phyloP scores from a whole-genome alignment of 768 basidiomycete species.

The Serendipita sp. region DNA sequence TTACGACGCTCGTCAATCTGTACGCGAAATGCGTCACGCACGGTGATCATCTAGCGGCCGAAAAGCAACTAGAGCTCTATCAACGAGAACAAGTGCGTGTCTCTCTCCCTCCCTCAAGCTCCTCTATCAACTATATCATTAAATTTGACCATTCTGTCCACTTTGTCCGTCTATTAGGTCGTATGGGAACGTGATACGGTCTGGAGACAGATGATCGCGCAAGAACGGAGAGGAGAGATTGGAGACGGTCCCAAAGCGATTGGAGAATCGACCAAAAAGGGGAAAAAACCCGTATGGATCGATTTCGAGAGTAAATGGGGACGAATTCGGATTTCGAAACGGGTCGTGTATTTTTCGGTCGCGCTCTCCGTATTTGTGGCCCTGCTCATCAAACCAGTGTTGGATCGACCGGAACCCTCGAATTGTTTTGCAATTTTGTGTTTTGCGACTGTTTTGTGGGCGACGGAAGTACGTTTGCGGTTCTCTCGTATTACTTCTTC shows the following conservation, averaged over 20 bases:
- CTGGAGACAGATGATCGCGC: slow-evolving; percentile 89
- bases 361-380: slow-evolving; percentile 42
- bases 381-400: slow-evolving; percentile 42
- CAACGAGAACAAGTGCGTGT: slow-evolving; percentile 54
- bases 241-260: slow-evolving; percentile 19
- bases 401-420: slow-evolving; percentile 58
- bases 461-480: slow-evolving; percentile 57
- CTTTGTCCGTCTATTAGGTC: slow-evolving; percentile 22
- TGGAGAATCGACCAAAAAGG: slow-evolving; percentile 13
- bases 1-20: slow-evolving; percentile 44
- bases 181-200: slow-evolving; percentile 97
- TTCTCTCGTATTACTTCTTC: neutral
- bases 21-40: slow-evolving; percentile 76
- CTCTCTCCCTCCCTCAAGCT: slow-evolving; percentile 10
- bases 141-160: neutral
- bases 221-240: slow-evolving; percentile 50
- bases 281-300: neutral
- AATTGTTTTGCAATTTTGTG: slow-evolving; percentile 79
- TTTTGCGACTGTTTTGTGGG: slow-evolving; percentile 90
- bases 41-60: slow-evolving; percentile 50
- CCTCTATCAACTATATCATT: neutral
- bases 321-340: slow-evolving; percentile 44
- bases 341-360: slow-evolving; percentile 38
- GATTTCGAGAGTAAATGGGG: slow-evolving; percentile 50
- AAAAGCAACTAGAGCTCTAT: slow-evolving; percentile 69